These are phyloP conservation scores for Arthrocladium fulminans DNA, from an alignment of 2,329 filamentous ascomycete genomes.

Conservation along the genomic window DNA sequence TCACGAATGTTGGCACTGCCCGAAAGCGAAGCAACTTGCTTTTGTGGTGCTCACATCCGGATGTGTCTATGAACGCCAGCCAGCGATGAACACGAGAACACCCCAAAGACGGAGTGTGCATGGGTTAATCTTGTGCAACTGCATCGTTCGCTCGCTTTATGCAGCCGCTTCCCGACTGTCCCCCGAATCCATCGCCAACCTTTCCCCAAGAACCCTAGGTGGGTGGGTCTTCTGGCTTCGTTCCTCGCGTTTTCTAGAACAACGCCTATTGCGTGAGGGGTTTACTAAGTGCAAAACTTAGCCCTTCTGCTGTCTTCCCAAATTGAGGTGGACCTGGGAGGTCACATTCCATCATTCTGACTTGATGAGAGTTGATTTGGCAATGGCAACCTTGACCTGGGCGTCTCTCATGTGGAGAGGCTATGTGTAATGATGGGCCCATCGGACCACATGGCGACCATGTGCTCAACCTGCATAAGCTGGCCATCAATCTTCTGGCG, in stretches of 20 bases:
- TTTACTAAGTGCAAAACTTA: neutral
- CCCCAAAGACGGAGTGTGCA: too few relatives aligned
- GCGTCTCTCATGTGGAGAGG: neutral
- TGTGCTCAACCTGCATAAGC: neutral
- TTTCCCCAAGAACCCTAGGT: neutral
- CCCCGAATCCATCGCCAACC: neutral
- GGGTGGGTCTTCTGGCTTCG: neutral
- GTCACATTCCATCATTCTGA: neutral
- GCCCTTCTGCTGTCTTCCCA: neutral
- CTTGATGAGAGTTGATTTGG: neutral
- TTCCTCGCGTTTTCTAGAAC: neutral
- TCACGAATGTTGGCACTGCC: neutral
- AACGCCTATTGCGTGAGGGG: neutral
- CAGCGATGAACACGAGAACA: too few relatives aligned
- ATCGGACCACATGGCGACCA: neutral
- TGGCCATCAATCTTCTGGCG: too few relatives aligned
- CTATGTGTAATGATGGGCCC: neutral
- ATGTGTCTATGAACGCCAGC: too few relatives aligned
- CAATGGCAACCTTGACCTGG: neutral
- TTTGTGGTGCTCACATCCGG: too few relatives aligned
- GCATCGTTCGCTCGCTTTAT: too few relatives aligned
- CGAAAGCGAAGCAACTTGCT: neutral
- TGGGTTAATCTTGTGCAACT: neutral
- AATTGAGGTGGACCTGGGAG: neutral
- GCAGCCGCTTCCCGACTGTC: neutral